phyloP scores from a whole-genome alignment of 805 yeast genomes.

The Starmerella bacillaris region DNA sequence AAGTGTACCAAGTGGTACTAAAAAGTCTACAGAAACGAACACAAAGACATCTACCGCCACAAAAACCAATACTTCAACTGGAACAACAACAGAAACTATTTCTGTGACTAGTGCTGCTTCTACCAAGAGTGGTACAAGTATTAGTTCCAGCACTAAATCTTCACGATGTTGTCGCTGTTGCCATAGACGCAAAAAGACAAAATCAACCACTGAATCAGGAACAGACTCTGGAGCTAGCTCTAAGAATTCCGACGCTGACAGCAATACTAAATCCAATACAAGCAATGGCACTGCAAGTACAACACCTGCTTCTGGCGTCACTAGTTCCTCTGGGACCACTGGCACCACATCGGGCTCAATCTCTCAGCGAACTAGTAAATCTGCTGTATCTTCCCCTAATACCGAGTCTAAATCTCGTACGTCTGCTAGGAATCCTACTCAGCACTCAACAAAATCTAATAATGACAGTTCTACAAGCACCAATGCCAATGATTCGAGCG shows the following conservation, averaged over 20 bases:
- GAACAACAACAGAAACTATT: not conserved
- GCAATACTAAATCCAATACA: no score
- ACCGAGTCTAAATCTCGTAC: not conserved
- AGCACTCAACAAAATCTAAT: not conserved
- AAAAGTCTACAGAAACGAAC: not conserved
- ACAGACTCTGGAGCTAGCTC: no score
- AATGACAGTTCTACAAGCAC: not conserved
- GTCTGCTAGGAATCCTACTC: no score
- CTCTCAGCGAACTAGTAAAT: not conserved
- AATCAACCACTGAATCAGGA: not conserved
- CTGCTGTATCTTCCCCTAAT: not conserved
- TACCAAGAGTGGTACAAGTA: slow-evolving; percentile 1
- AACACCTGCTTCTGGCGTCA: no score
- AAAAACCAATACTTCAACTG: not conserved
- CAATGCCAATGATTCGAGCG: not conserved
- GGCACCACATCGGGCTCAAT: not conserved
- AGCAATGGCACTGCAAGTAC: no score
- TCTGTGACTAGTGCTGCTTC: not conserved
- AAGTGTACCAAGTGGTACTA: not conserved
- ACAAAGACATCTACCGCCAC: not conserved
- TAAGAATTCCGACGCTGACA: no score
- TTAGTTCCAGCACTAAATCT: not conserved
- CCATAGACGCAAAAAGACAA: no score
- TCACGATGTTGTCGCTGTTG: no score
- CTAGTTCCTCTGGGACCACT: no score